Evolutionary conservation across 805 yeast species (phyloP).

Genomic region (Ogataea polymorpha): DNA sequence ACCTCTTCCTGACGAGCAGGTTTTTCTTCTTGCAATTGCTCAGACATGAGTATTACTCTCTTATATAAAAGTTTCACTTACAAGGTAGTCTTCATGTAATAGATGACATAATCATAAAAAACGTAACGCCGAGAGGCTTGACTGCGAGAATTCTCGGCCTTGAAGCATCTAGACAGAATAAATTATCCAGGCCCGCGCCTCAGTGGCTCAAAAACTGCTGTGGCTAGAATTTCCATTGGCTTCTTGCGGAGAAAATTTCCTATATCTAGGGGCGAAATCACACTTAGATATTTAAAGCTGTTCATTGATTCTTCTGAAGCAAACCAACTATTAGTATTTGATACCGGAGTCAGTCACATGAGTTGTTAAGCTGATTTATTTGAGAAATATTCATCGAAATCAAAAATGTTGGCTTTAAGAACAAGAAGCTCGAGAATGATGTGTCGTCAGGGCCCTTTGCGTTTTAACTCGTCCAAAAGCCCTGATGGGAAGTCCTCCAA

Average conservation of each 20-base stretch:
- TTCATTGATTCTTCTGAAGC: background rate
- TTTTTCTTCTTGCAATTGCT: constrained; percentile 6
- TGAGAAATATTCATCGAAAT: background rate
- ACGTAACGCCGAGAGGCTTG: background rate
- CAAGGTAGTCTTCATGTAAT: background rate
- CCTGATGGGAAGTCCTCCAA: background rate
- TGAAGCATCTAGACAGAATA: background rate
- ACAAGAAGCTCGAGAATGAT: constrained; percentile 1
- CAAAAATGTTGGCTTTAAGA: constrained; percentile 3
- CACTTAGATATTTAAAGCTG: background rate
- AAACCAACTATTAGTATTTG: background rate
- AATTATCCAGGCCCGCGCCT: constrained; percentile 1
- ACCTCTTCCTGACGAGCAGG: constrained; percentile 2
- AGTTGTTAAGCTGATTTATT: background rate
- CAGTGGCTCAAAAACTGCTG: background rate
- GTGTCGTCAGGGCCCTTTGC: background rate
- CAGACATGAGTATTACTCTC: constrained; percentile 5
- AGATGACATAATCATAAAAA: constrained; percentile 1
- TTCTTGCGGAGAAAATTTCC: constrained; percentile 10
- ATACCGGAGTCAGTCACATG: background rate
- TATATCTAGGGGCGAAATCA: constrained; percentile 1
- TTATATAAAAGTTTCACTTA: constrained; percentile 2
- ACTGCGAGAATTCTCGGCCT: too few species aligned
- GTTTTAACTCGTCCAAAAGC: constrained; percentile 5
- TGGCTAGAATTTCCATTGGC: constrained; percentile 4